Conservation (phyloP, 192 early-diverging fungal genomes). For the Coemansia sp. region DNA sequence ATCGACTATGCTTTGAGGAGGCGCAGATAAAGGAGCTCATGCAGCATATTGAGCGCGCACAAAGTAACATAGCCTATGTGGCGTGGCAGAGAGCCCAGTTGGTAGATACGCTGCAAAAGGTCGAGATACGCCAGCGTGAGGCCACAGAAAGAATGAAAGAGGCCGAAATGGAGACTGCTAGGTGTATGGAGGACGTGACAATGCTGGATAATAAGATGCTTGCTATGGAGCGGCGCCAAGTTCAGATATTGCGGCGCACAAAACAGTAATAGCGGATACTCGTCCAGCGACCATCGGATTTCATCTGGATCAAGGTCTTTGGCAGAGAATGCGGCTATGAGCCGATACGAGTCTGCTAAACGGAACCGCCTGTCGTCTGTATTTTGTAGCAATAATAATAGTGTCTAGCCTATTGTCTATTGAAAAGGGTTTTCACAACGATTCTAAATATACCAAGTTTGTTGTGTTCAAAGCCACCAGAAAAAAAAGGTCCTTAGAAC, state of each 20-base stretch:
- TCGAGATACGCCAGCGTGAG: slow-evolving; percentile 15
- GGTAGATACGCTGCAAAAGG: slow-evolving; percentile 20
- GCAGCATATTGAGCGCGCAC: slow-evolving; percentile 17
- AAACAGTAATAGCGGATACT: slow-evolving; percentile 3
- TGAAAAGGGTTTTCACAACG: not conserved
- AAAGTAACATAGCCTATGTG: slow-evolving; percentile 31
- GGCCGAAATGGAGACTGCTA: not conserved
- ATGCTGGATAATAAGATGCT: slow-evolving; percentile 32
- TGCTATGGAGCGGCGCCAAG: slow-evolving; percentile 24
- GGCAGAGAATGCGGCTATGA: not conserved
- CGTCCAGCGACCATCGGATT: not conserved
- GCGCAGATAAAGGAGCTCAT: slow-evolving; percentile 16
- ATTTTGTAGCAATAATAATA: slow-evolving; percentile 13
- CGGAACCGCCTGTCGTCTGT: slow-evolving; percentile 29
- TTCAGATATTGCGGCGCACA: slow-evolving; percentile 16
- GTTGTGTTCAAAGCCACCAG: not conserved
- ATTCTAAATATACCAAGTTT: not conserved
- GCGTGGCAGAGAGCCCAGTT: slow-evolving; percentile 33
- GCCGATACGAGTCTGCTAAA: slow-evolving; percentile 31
- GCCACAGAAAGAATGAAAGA: slow-evolving; percentile 8
- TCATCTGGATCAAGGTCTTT: slow-evolving; percentile 8
- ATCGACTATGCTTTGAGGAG: slow-evolving; percentile 17
- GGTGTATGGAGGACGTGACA: slow-evolving; percentile 10
- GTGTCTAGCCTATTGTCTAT: not conserved
- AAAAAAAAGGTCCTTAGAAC: not conserved